Conservation (phyloP, 169 alveolate genomes). For the Plasmodium reichenowi region DNA sequence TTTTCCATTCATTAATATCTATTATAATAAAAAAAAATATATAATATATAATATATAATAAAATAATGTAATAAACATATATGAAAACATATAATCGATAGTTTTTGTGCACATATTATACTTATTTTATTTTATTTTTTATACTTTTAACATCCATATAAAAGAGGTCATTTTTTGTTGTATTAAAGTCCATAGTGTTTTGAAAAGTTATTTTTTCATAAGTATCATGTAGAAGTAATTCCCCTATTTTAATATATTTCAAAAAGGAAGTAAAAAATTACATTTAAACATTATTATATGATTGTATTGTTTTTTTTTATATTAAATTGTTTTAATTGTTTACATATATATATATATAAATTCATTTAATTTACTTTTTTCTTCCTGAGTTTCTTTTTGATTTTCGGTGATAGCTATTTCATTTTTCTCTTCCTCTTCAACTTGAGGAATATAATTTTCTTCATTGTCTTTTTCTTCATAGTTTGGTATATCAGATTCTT, state of each 20-base stretch:
- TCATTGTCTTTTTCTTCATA: constrained; percentile 8
- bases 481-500: not conserved
- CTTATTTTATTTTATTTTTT: no score
- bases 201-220: no score
- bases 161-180: no score
- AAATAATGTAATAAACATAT: no score
- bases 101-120: no score
- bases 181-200: no score
- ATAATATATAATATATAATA: no score
- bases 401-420: not conserved
- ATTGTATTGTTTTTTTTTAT: not conserved
- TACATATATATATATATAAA: not conserved
- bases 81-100: no score
- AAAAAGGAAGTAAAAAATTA: not conserved
- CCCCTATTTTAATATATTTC: not conserved
- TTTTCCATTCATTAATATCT: constrained; percentile 67
- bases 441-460: constrained; percentile 3
- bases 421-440: constrained; percentile 9
- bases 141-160: no score
- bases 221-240: no score
- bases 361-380: not conserved
- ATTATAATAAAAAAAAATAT: constrained; percentile 10
- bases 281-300: not conserved
- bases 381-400: constrained; percentile 8
- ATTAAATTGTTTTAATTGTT: not conserved